Base-by-base conservation (phyloP, 805 yeast species). In the Teunomyces funiuensis region DNA sequence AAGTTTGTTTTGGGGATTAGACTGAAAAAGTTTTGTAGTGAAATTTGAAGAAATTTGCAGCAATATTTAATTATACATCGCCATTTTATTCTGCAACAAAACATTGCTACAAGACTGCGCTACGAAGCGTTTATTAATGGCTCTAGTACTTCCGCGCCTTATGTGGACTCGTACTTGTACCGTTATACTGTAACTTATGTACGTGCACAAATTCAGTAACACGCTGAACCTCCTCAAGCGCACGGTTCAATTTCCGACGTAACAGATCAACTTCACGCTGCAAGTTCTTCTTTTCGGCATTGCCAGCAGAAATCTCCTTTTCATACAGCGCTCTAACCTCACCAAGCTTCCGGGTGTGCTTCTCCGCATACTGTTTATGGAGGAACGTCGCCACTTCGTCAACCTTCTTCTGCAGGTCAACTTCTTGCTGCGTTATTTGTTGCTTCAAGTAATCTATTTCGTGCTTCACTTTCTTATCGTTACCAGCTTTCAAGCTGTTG, bases 291-390 rank as follows among this genome's bases (percentile, higher is more conserved):
- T 42, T 42, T 3, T 49, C 52, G 6, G 29, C 23, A n/a, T 39
- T 42, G 5, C 40, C 38, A n/a, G 26, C 23, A 11, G 40, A 31
- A 23, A 46, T 28, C 28, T 49, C 50, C 13, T 40, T 44, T 15
- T 49, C 52, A 26, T 46, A 49, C 40, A 34, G 50, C 15, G 44
- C 40, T 17, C 79, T 83, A 53, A 82, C 64, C 23, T 79, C 74
- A 10, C 73, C 72, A 6, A 86, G 84, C 58, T 86, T 86, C 39
- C 77, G 76, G 46, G 82, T 87, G 54, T 87, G 95, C 55, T 87
- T 86, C 37, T 83, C 80, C 2, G 88, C 78, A 54, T 86, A 86
- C 55, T 83, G 89, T 28, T 77, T 71, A 53, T 85, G 85, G 8
- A 86, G 65, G 50, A 82, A 87, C 44, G 80, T 82, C 0, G 90